Conservation (phyloP, 2,329 filamentous ascomycete genomes). For the Calonectria ilicicola region DNA sequence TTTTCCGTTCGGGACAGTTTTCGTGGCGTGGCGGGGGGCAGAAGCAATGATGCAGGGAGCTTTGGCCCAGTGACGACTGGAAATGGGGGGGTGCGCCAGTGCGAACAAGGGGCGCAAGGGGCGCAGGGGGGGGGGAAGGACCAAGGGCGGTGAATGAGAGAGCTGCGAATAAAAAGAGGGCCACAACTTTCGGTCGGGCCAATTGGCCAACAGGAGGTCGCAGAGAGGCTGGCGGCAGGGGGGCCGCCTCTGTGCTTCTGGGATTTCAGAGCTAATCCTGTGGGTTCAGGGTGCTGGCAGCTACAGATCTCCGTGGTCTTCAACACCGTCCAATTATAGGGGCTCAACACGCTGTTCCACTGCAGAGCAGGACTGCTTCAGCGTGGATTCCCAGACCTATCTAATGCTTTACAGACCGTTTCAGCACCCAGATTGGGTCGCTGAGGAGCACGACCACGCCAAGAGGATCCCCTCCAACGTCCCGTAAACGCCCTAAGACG, state of each 20-base stretch:
- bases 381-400: neutral
- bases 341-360: neutral
- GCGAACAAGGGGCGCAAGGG: neutral
- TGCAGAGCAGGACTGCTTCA: neutral
- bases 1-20: constrained; percentile 34
- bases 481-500: neutral
- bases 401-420: neutral
- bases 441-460: too few species aligned
- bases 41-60: constrained; percentile 9
- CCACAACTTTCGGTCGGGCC: neutral
- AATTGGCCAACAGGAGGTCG: constrained; percentile 6
- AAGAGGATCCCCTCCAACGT: neutral
- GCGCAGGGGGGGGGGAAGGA: neutral
- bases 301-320: neutral
- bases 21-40: constrained; percentile 18
- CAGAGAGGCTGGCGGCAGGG: constrained; percentile 34
- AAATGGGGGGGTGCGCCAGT: neutral
- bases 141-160: constrained; percentile 8
- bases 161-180: constrained; percentile 8
- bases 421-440: neutral
- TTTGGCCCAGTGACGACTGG: constrained; percentile 9
- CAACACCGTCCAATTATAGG: neutral
- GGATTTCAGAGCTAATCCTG: constrained; percentile 11
- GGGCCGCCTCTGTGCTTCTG: neutral
- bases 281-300: neutral